Base-by-base conservation (phyloP, 2,329 filamentous ascomycete species). In the Phyllosticta ampelicida region DNA sequence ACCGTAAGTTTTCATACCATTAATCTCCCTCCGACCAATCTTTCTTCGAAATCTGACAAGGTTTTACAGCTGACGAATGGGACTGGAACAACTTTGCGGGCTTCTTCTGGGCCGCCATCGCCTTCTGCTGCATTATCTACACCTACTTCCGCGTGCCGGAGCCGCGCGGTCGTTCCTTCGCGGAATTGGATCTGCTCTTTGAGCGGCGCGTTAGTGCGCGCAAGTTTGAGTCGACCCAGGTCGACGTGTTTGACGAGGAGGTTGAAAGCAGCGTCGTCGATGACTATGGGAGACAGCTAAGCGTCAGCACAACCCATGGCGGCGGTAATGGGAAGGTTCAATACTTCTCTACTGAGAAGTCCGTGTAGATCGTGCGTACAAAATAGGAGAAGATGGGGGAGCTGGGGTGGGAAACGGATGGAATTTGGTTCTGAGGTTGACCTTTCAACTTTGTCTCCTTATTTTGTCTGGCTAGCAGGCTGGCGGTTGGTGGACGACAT, bases 51-150 rank as follows among this genome's bases (percentile, higher is more conserved):
- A n/a, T n/a, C n/a, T n/a, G n/a, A n/a, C n/a, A n/a, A n/a, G n/a
- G n/a, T n/a, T n/a, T 19, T 5, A 51, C 48, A 51, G 48, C 90
- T 0, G 80, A 78, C 1, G 86, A 84, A 0, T 96, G 91, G 90
- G 77, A 95, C 72, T 96, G 90, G 90, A 79, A 83, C 61, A 94
- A 94, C 74, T 94, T 82, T 65, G 82, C 90, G 0, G 90, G 90
- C 26, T 95, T 95, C 75, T 95, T 95, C 77, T 90, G 90, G 87
- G 85, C 83, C 13, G 87, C 85, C 0, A 85, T 89, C 59, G 92
- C 88, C 73, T 89, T 90, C 74, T 73, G 84, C 58, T 94, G 88
- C 74, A 83, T 91, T 66, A 74, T 94, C 16, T 95, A 92, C 74
- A 86, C 86, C 0, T 92, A 84, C 68, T 91, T 90, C 77, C 81